Evolutionary conservation across 805 yeast genomes (phyloP).

Genomic region (Wickerhamomyces chaumierensis): DNA sequence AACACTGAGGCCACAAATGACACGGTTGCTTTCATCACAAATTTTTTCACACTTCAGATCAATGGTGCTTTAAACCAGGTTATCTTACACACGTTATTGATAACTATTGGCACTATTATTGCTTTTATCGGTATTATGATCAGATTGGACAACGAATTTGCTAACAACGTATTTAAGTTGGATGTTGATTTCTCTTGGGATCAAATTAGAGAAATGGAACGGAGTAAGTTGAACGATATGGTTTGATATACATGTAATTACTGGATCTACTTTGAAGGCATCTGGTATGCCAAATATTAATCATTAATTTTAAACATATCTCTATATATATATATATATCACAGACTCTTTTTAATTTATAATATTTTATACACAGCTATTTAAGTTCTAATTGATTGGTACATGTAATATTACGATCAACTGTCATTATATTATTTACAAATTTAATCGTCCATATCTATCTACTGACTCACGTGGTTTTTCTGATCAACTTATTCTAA

Average conservation of each 20-base stretch:
- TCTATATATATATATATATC: no score
- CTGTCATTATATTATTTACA: no score
- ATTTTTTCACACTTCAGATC: neutral
- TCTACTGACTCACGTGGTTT: no score
- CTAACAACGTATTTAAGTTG: neutral
- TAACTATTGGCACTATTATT: neutral
- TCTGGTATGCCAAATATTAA: no score
- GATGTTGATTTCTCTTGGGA: neutral
- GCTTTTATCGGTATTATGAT: neutral
- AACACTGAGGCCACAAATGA: neutral
- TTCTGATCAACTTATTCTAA: neutral
- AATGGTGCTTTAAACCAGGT: neutral
- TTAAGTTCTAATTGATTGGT: no score
- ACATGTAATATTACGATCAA: no score
- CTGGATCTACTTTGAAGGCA: no score
- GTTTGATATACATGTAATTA: neutral
- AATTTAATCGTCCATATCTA: no score
- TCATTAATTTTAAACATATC: no score
- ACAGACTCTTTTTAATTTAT: no score
- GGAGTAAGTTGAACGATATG: neutral
- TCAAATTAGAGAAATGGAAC: neutral
- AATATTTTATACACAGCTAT: no score
- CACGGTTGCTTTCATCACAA: neutral
- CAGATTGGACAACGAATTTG: neutral
- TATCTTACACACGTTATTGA: neutral